Base-by-base conservation (phyloP, 2,329 filamentous ascomycete species). In the Cryoendolithus antarcticus region DNA sequence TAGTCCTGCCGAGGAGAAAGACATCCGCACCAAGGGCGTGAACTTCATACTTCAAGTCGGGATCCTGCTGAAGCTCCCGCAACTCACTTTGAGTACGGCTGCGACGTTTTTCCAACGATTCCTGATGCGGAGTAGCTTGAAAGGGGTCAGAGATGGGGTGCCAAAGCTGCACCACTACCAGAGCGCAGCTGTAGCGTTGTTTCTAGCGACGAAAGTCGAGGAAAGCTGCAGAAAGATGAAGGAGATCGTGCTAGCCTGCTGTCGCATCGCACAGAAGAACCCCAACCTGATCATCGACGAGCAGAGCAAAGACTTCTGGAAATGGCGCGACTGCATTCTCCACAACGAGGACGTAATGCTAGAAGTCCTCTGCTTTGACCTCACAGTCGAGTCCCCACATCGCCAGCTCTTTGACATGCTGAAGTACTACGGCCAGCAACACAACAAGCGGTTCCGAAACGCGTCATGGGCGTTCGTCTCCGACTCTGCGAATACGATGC, bases 221-320 rank as follows among this genome's bases (percentile, higher is more conserved):
- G 91, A 98, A 59, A 94, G 93, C 57, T 93, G 86, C 56, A 80
- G 89, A 35, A 94, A 94, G 63, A 94, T 94, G 51, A 93, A 86
- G 54, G 86, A 95, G 48, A 72, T 98, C 44, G 89, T 98, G 48
- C 81, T 95, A 27, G 85, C 88, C 1, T 91, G 93, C 52, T 91
- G 86, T 44, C 85, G 89, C 48, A 86, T 95, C 12, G 91, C 89
- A 19, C 86, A 95, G 61, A 96, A 98, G 65, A 89, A 96, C 51
- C 71, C 85, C 1, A 83, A 86, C 52, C 74, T 95, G 43, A 70
- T 89, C 39, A 84, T 96, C 38, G 91, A 98, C 57, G 91, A 96
- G 62, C 88, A 96, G 61, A 93, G 83, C 50, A 96, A 95, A 56
- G 91, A 98, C 57, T 98, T 91, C 59, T 98, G 91, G 91, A 77